phyloP scores from a whole-genome alignment of 352 stramenopile genomes.

The Bremia lactucae region DNA sequence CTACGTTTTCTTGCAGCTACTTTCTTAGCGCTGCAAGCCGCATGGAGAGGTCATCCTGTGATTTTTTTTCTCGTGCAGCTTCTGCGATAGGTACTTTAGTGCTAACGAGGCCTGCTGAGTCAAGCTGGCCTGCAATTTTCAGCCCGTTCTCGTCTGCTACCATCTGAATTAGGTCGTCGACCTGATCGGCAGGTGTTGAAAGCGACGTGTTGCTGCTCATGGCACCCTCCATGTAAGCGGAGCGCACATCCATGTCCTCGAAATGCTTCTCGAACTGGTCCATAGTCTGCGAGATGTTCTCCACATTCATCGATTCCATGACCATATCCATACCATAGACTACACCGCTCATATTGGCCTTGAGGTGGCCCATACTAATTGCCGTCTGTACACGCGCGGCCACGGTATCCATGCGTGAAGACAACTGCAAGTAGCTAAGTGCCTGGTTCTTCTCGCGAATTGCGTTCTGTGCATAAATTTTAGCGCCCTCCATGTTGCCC shows the following conservation, averaged over 20 bases:
- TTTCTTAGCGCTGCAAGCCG: conserved; percentile 73
- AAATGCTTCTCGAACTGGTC: conserved; percentile 99
- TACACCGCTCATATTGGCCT: conserved; percentile 93
- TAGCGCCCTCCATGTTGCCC: conserved; percentile 95
- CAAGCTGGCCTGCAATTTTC: conserved; percentile 89
- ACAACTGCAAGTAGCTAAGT: conserved; percentile 93
- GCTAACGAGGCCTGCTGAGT: conserved; percentile 85
- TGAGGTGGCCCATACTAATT: conserved; percentile 91
- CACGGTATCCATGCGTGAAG: conserved; percentile 94
- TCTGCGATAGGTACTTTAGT: conserved; percentile 52
- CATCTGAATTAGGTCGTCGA: conserved; percentile 96
- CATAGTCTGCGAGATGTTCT: conserved; percentile 95
- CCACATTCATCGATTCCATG: conserved; percentile 95
- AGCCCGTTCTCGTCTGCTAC: conserved; percentile 97
- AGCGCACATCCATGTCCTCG: conserved; percentile 97
- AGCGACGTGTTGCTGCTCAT: conserved; percentile 94
- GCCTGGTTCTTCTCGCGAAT: conserved; percentile 84
- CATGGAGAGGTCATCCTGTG: conserved; percentile 74
- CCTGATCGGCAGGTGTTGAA: conserved; percentile 93
- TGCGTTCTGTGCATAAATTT: conserved; percentile 93
- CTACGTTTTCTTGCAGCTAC: conserved; percentile 12
- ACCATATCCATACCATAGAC: conserved; percentile 95
- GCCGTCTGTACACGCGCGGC: conserved; percentile 92
- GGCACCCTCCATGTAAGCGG: conserved; percentile 95
- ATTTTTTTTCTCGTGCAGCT: conserved; percentile 66